phyloP scores from a whole-genome alignment of 169 alveolate genomes.

The Plasmodium ovale region DNA sequence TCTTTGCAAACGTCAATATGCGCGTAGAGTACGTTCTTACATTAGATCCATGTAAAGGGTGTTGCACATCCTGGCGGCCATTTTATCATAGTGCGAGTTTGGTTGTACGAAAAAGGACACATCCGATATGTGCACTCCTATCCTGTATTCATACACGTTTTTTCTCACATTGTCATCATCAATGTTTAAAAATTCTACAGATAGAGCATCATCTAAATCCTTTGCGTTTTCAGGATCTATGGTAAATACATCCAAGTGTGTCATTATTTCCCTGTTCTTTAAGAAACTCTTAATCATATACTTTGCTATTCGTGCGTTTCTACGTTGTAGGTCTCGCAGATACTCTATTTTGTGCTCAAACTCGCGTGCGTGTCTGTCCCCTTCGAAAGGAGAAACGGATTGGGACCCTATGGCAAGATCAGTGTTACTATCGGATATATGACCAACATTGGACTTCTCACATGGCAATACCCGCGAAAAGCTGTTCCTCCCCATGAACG shows the following conservation, averaged over 20 bases:
- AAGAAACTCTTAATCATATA: conserved; percentile 58
- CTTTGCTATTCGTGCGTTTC: conserved; percentile 20
- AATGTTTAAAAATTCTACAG: conserved; percentile 85
- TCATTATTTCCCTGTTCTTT: conserved; percentile 46
- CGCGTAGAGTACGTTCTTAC: no score
- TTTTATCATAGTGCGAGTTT: conserved; percentile 94
- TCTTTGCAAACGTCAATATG: conserved; percentile 92
- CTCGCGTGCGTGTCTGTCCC: neutral
- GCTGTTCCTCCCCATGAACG: conserved; percentile 17
- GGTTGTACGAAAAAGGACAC: conserved; percentile 96
- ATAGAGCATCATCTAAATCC: conserved; percentile 98
- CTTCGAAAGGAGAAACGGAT: neutral
- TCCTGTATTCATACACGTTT: conserved; percentile 82
- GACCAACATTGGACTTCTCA: neutral
- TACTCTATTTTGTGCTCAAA: conserved; percentile 39
- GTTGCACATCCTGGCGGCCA: conserved; percentile 95
- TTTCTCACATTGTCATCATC: conserved; percentile 81
- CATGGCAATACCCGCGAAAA: neutral
- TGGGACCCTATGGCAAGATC: neutral
- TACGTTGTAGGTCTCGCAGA: conserved; percentile 6
- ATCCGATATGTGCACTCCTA: conserved; percentile 99
- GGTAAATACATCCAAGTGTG: conserved; percentile 82
- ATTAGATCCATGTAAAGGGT: conserved; percentile 93
- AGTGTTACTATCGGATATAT: no score
- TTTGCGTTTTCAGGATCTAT: conserved; percentile 98